These are phyloP conservation scores for Beauveria medogensis DNA, from an alignment of 2,329 filamentous ascomycete species.

Conservation along the genomic window DNA sequence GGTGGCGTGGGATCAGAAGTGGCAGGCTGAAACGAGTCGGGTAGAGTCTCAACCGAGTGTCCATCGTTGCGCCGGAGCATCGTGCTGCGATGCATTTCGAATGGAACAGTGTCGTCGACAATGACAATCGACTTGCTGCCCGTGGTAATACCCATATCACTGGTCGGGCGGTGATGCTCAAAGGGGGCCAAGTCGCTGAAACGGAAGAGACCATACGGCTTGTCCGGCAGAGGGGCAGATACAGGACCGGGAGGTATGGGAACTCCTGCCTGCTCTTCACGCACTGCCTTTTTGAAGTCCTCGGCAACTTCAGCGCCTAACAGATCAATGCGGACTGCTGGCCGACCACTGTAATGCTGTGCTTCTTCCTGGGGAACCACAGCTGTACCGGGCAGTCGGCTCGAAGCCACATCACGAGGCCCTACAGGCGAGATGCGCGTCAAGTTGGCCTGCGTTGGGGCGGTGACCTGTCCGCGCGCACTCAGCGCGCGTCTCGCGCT, in stretches of 20 bases:
- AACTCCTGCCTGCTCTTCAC: slow-evolving; percentile 42
- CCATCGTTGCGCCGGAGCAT: slow-evolving; percentile 36
- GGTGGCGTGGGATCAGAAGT: slow-evolving; percentile 52
- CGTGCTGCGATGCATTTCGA: slow-evolving; percentile 43
- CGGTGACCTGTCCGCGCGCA: slow-evolving; percentile 40
- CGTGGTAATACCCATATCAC: slow-evolving; percentile 56
- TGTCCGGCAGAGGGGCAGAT: slow-evolving; percentile 26
- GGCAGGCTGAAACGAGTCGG: slow-evolving; percentile 41
- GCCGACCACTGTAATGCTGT: slow-evolving; percentile 34
- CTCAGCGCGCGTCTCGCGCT: slow-evolving; percentile 78
- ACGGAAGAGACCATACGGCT: slow-evolving; percentile 32
- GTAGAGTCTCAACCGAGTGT: slow-evolving; percentile 44
- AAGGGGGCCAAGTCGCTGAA: slow-evolving; percentile 27
- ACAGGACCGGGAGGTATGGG: slow-evolving; percentile 17
- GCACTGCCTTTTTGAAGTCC: slow-evolving; percentile 69
- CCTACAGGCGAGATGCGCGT: slow-evolving; percentile 41
- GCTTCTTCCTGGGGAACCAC: slow-evolving; percentile 48
- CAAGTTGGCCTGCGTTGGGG: slow-evolving; percentile 38
- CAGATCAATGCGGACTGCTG: slow-evolving; percentile 66
- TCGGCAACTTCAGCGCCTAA: slow-evolving; percentile 72
- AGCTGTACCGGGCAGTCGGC: slow-evolving; percentile 51
- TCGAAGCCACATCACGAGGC: slow-evolving; percentile 45
- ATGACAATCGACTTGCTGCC: slow-evolving; percentile 91
- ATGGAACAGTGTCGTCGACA: slow-evolving; percentile 58
- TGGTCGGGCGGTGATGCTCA: slow-evolving; percentile 33